phyloP scores from a whole-genome alignment of 345 rosid genomes.

The Lepidium didymum region DNA sequence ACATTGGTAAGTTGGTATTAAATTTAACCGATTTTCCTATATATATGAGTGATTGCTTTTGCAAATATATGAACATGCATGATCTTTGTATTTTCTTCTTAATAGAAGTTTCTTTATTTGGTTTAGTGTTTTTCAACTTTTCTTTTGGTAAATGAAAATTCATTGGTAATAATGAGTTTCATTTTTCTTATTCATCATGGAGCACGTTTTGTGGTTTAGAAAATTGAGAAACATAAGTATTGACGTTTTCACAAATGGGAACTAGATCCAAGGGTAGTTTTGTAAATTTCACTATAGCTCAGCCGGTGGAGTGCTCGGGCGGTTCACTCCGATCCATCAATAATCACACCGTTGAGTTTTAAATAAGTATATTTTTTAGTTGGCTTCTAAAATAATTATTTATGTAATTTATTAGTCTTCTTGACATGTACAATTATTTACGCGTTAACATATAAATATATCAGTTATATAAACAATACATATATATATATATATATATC shows the following conservation, averaged over 20 bases:
- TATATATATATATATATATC: neutral
- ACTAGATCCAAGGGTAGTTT: neutral
- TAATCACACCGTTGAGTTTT: slow-evolving; percentile 14
- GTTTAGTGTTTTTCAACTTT: neutral
- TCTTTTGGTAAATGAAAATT: neutral
- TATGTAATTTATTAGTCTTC: neutral
- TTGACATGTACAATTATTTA: neutral
- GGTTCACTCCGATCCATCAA: slow-evolving; percentile 4
- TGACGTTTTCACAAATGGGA: neutral
- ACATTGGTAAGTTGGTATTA: too few relatives aligned
- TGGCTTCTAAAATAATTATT: neutral
- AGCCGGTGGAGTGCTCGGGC: slow-evolving; percentile 8
- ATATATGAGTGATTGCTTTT: too few relatives aligned
- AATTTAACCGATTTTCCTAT: too few relatives aligned
- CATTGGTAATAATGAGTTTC: neutral
- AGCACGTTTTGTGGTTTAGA: too few relatives aligned
- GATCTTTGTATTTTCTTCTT: neutral
- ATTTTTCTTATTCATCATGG: neutral
- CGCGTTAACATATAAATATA: neutral
- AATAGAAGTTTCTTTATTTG: neutral
- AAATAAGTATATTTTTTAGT: neutral
- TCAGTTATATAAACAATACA: neutral
- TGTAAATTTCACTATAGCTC: neutral
- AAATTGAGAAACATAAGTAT: neutral
- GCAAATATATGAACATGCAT: neutral